A percentile compares a stretch with the other conserved stretches of the same genome.
phyloP scores from a whole-genome alignment of 1,139 yeast species.

The Scheffersomyces cryptocercus region DNA sequence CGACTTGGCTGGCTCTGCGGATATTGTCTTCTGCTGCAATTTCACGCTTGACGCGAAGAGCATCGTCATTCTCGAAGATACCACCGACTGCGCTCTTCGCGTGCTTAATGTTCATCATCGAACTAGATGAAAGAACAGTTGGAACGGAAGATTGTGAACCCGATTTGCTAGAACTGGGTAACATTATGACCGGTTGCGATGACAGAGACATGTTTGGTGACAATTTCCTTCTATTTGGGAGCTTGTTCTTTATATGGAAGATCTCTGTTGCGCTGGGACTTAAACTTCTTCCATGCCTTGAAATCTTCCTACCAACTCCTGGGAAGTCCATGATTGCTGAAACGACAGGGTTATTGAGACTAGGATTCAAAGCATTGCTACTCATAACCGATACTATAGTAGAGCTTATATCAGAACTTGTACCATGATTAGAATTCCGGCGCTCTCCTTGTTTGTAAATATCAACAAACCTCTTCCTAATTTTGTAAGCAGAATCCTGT shows the following conservation, averaged over 20 bases:
- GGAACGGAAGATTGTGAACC: neutral
- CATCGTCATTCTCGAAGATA: slow-evolving; percentile 1
- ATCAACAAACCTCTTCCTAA: slow-evolving; percentile 25
- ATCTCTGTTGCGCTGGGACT: slow-evolving; percentile 11
- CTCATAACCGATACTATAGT: neutral
- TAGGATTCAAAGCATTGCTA: neutral
- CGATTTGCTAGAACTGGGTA: slow-evolving; percentile 1
- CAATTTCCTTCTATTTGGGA: slow-evolving; percentile 7
- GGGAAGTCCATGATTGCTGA: slow-evolving; percentile 6
- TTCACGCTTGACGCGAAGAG: no score
- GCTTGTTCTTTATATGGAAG: slow-evolving; percentile 5
- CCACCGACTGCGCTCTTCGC: neutral
- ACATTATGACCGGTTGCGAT: slow-evolving; percentile 1
- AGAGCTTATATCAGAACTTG: neutral
- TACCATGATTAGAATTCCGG: neutral
- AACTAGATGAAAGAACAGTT: slow-evolving; percentile 4
- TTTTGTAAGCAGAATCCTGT: slow-evolving; percentile 64
- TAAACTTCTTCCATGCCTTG: slow-evolving; percentile 10
- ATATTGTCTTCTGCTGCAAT: no score
- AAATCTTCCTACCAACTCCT: slow-evolving; percentile 7
- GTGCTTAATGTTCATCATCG: slow-evolving; percentile 2
- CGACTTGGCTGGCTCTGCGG: no score
- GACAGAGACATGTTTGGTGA: slow-evolving; percentile 1
- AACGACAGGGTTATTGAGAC: neutral
- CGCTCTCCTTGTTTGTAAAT: neutral